Base-by-base conservation (phyloP, 202 grass and related monocot genomes). In the Cymbopogon flexuosus region DNA sequence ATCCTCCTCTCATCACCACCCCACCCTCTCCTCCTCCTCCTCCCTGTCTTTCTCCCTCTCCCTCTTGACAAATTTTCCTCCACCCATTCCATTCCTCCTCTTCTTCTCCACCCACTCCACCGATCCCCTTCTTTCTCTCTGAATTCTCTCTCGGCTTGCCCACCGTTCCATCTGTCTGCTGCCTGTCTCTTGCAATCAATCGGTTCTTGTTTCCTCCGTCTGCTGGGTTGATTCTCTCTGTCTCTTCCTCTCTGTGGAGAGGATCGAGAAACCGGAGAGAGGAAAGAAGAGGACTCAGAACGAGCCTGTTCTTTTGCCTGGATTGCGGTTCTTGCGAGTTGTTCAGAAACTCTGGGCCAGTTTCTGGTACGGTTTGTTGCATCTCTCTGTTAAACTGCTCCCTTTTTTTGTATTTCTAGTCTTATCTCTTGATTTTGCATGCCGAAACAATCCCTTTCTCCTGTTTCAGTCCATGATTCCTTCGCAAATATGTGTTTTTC, bases 1-100 rank as follows among this genome's bases (percentile, higher is more conserved):
- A 79, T 86, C 74, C 74, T 75, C 73, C 6, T 8, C 8, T 82
- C 87, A 85, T 74, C 75, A 75, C 79, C 84, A 46, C 52, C 54
- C 49, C 79, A 67, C 65, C 41, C 36, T 42, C 71, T 37, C n/a
- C 65, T 49, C 24, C 54, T 76, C 71, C 63, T 62, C 66, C 79
- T 72, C 79, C 31, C 19, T 51, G 4, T 21, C 73, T 31, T 19
- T 43, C 40, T 75, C 81, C 65, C 54, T 83, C 45, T 47, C 42
- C 68, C 49, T 54, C 47, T 84, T 86, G 63, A 79, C 84, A 65
- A 81, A 74, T 24, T 87, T 87, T 87, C 84, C 88, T 90, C 88
- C 88, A 87, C 84, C 84, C 88, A 65, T 87, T 90, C 74, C 21
- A 68, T 46, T 62, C 79, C 75, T 62, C 83, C 74, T 70, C 36